Evolutionary conservation across 805 yeast species (phyloP).

Genomic region (Priceomyces melissophilus): DNA sequence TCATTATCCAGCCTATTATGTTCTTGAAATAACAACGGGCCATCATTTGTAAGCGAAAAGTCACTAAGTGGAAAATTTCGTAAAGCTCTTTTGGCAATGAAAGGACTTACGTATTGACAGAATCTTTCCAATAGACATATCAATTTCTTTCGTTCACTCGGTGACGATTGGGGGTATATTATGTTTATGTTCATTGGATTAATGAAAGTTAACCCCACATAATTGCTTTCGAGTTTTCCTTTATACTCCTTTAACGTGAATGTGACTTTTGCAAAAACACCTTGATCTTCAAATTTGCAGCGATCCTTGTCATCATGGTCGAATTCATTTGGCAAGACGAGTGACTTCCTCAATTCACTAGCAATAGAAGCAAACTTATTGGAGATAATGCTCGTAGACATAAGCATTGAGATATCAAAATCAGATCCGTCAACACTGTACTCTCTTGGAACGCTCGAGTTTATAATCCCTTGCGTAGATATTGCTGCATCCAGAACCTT

Average conservation of each 20-base stretch:
- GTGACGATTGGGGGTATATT: conserved; percentile 2
- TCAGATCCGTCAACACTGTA: conserved; percentile 1
- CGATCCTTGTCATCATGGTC: conserved; percentile 7
- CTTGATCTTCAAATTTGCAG: conserved; percentile 10
- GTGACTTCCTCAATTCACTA: conserved; percentile 3
- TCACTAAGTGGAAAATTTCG: neutral
- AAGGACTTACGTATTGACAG: neutral
- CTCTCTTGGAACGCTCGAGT: conserved; percentile 3
- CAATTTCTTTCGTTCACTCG: conserved; percentile 2
- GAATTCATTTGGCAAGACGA: neutral
- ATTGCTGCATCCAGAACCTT: conserved; percentile 5
- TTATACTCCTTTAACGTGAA: conserved; percentile 9
- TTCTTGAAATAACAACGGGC: neutral
- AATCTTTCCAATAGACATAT: conserved; percentile 1
- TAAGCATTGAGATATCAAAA: conserved; percentile 4
- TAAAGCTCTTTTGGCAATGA: conserved; percentile 2
- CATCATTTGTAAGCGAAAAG: no score
- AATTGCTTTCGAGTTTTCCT: conserved; percentile 9
- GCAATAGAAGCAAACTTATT: conserved; percentile 3
- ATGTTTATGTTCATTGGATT: conserved; percentile 1
- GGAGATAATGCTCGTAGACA: conserved; percentile 9
- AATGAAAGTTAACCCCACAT: conserved; percentile 3
- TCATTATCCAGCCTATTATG: neutral
- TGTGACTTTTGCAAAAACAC: conserved; percentile 8
- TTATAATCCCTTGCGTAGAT: conserved; percentile 1